Evolutionary conservation across 805 yeast species (phyloP), one percentile per base, ranked within the genome.

Genomic region (Cyberlindnera mycetangii): DNA sequence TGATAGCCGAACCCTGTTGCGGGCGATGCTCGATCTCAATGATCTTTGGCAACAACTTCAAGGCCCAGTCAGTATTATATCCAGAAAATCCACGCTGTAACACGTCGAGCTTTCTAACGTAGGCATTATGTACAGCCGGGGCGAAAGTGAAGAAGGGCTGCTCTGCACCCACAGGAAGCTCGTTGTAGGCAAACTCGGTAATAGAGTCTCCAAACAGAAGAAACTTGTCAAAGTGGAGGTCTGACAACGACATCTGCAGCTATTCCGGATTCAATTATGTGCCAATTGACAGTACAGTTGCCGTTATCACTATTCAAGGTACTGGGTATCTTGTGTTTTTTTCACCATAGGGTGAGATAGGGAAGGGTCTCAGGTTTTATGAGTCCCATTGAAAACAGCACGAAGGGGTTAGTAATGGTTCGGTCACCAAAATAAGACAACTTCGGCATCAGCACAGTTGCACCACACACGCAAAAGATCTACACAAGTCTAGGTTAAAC

Each of bases 1-100:
- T 64, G 40, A 78, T 65, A 46, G 63, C 59, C 19, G 45, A 32
- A 31, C 64, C 59, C 4, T 49, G 52, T 7, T 18, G n/a, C 6
- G 55, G 67, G 1, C 62, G 68, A 37, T 75, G 64, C 49, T 81
- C 86, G 4, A 62, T 55, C 18, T 72, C 67, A 27, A 88, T 62
- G 11, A 83, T 65, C 33, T 69, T 64, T n/a, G 77, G 76, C 5
- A 76, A 54, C 5, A 86, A 53, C 37, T 69, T 63, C 9, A 69
- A 56, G 0, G 78, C 89, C 65, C 81, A 81, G 28, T 78, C 75
- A 0, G 89, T 66, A 53, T 75, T 86, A 66, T 86, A 89, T 0
- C 97, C 97, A 1, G 79, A 59, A 56, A 68, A 87, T 0, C 97
- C 97, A 47, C 96, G 69, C 32, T 77, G 81, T 1, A 89, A 56